Percentiles rank a stretch among this genome's conserved stretches.
Conservation (phyloP, 2,329 filamentous ascomycete genomes). For the Bipolaris gigantea region DNA sequence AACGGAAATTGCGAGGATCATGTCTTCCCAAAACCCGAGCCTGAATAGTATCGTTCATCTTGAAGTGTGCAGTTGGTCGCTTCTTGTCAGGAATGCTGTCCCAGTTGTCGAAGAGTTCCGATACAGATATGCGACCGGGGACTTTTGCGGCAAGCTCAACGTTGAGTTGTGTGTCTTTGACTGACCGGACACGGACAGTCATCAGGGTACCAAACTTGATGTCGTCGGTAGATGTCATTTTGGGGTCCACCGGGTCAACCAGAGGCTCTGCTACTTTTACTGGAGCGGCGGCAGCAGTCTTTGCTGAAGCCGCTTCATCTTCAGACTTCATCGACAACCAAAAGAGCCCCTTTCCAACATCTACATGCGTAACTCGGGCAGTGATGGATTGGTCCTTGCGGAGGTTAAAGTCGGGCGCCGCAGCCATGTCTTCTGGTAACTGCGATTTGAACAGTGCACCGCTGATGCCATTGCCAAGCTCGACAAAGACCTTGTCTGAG, state of each 20-base stretch:
- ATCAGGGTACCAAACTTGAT: conserved; percentile 71
- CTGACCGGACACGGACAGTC: conserved; percentile 76
- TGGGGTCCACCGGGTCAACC: conserved; percentile 66
- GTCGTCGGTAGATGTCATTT: conserved; percentile 68
- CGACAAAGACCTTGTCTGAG: conserved; percentile 79
- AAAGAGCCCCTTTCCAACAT: conserved; percentile 71
- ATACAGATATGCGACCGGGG: conserved; percentile 90
- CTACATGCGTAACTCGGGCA: conserved; percentile 71
- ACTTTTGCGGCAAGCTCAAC: conserved; percentile 84
- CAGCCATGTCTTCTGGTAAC: conserved; percentile 69
- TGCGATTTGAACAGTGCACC: conserved; percentile 80
- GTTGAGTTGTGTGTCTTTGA: conserved; percentile 92
- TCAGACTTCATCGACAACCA: conserved; percentile 62
- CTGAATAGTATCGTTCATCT: conserved; percentile 67
- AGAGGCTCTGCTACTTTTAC: conserved; percentile 46
- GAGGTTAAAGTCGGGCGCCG: conserved; percentile 75
- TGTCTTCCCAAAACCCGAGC: conserved; percentile 85
- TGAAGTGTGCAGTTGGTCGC: conserved; percentile 74
- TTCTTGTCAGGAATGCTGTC: conserved; percentile 84
- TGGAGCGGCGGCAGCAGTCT: conserved; percentile 22
- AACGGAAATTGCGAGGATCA: conserved; percentile 86
- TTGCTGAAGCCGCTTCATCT: conserved; percentile 45
- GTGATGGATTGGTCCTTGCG: conserved; percentile 74
- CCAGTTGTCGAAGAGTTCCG: conserved; percentile 86
- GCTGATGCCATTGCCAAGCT: conserved; percentile 76